Percentiles rank a stretch among this genome's conserved stretches.
Evolutionary conservation across 768 basidiomycete species (phyloP).

Genomic region (Boletus coccyginus): DNA sequence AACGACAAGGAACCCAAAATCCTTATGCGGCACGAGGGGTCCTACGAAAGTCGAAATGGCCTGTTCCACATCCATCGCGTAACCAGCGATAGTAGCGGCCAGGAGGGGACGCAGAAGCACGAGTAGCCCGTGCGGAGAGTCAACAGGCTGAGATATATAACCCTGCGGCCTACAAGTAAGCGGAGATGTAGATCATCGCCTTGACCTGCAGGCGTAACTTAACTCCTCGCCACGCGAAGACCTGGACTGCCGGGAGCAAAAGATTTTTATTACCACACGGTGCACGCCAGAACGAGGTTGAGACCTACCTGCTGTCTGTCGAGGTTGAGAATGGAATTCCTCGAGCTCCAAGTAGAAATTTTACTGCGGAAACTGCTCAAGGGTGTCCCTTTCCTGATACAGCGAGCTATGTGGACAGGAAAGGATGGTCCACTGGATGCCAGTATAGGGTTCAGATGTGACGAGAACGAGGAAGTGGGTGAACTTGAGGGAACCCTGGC

Average conservation of each 20-base stretch:
- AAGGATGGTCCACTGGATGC: not conserved
- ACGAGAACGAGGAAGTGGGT: not conserved
- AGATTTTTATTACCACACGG: not conserved
- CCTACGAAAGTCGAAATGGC: not conserved
- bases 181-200: slow-evolving; percentile 16
- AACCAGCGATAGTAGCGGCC: slow-evolving; percentile 3
- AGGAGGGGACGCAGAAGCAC: not conserved
- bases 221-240: not conserved
- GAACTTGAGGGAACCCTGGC: not conserved
- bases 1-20: slow-evolving; percentile 13
- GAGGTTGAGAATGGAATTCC: not conserved
- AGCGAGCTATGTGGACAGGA: not conserved
- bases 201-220: slow-evolving; percentile 3
- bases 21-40: not conserved
- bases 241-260: not conserved
- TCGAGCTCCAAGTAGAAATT: not conserved
- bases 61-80: slow-evolving; percentile 17
- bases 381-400: not conserved
- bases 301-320: not conserved
- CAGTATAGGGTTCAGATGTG: not conserved
- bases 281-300: not conserved
- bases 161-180: not conserved
- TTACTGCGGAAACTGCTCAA: not conserved
- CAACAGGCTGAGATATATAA: slow-evolving; percentile 11
- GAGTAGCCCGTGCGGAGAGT: not conserved